Evolutionary conservation across 768 basidiomycete species (phyloP), one percentile per base, ranked within the genome.

Genomic region (Pisolithus albus): DNA sequence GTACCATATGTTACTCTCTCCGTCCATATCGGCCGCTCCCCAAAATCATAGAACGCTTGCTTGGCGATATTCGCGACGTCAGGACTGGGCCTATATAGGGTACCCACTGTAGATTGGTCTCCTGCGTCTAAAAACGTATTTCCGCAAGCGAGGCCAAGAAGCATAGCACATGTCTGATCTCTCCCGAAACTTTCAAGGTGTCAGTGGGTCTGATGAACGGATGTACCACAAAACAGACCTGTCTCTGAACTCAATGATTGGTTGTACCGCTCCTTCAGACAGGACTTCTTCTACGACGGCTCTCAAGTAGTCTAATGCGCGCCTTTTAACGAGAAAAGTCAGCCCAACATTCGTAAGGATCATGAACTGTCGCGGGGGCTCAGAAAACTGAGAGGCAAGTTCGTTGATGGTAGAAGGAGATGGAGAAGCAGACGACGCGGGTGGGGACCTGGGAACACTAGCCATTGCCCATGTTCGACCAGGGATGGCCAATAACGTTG

Each of bases 101-200:
- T 75, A 19, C 79, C 72, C 11, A 68, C 50, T 10, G 69, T 64
- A 21, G 75, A 66, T 47, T 73, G 73, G 46, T 80, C 79, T n/a
- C 70, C 69, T 26, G 72, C 67, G 52, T 87, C 83, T 50, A 92
- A 67, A 67, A 85, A 92, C 1, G 84, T 84, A 65, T 92, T 93
- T 34, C 87, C 88, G 52, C 86, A 79, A 0, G 92, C 89, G 51
- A 97, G 77, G 10, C 84, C 87, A 13, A 95, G 77, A 16, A 92
- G 79, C 88, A 96, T 94, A 5, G 90, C 86, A 59, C 92, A 94
- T 3, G 90, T 87, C 61, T 95, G 89, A 64, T 93, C 89, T 49
- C 91, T 80, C 43, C 93, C 92, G 65, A 88, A 96, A 62, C 93
- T 95, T 58, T 16, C 53, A 19, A 30, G 47, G 44, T 15, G 40